Percentiles rank a stretch among this genome's conserved stretches.
phyloP scores from a whole-genome alignment of 1,284 basidiomycete species.

The Moesziomyces sp. region DNA sequence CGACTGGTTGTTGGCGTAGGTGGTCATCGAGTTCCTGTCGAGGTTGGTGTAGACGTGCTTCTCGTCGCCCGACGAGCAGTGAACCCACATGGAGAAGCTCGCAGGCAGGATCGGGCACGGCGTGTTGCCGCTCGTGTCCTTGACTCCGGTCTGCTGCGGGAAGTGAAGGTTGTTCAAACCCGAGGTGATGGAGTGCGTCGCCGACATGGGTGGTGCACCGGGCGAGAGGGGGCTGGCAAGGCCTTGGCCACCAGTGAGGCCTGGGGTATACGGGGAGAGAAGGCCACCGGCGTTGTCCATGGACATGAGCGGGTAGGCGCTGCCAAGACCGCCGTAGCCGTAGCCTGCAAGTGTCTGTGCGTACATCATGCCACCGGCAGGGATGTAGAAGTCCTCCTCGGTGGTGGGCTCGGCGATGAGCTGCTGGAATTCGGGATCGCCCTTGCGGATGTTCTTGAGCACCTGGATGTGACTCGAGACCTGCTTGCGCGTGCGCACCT shows the following conservation, averaged over 20 bases:
- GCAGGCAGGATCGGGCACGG: constrained; percentile 61
- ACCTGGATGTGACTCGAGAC: constrained; percentile 68
- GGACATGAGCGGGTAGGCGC: constrained; percentile 48
- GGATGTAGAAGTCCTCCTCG: constrained; percentile 67
- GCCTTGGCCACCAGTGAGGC: constrained; percentile 29
- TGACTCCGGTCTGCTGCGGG: constrained; percentile 40
- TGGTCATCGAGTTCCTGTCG: constrained; percentile 57
- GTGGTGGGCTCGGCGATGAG: constrained; percentile 64
- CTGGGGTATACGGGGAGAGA: constrained; percentile 58
- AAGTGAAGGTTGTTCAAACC: constrained; percentile 61
- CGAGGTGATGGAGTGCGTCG: constrained; percentile 55
- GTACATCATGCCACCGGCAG: constrained; percentile 68
- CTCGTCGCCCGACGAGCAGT: constrained; percentile 59
- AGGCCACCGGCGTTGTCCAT: constrained; percentile 41
- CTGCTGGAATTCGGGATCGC: constrained; percentile 67
- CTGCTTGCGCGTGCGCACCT: constrained; percentile 66
- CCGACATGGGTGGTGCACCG: constrained; percentile 50
- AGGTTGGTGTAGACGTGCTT: constrained; percentile 64
- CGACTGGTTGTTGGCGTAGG: constrained; percentile 49
- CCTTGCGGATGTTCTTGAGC: constrained; percentile 67
- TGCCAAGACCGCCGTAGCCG: constrained; percentile 62
- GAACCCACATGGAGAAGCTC: constrained; percentile 66
- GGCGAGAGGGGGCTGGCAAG: constrained; percentile 49
- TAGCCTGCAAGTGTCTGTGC: constrained; percentile 65
- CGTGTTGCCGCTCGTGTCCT: constrained; percentile 34